Percentiles rank a stretch among this genome's conserved stretches.
Evolutionary conservation across 768 basidiomycete genomes (phyloP).

Genomic region (Trametes meyenii): DNA sequence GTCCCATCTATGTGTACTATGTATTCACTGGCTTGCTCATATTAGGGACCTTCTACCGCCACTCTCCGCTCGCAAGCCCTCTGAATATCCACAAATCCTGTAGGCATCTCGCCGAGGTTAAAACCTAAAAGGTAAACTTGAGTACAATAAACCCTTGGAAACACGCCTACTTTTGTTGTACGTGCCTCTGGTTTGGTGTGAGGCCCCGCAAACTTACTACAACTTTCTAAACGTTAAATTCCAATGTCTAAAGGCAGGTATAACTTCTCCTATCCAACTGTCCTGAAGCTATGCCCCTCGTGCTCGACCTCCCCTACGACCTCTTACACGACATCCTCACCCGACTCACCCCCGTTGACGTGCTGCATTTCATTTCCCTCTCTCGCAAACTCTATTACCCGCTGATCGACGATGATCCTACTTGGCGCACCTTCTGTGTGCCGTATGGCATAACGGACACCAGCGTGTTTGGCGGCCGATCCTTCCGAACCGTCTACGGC

Average conservation of each 20-base stretch:
- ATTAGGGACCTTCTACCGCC: no score
- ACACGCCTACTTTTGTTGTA: no score
- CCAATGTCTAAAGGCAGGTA: background rate
- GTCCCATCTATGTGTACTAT: no score
- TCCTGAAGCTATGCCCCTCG: background rate
- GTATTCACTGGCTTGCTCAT: no score
- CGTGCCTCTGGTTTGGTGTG: no score
- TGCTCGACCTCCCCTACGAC: conserved; percentile 28
- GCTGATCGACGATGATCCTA: conserved; percentile 20
- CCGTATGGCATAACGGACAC: conserved; percentile 23
- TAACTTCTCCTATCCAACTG: background rate
- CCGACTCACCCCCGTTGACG: conserved; percentile 20
- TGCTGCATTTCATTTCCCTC: conserved; percentile 13
- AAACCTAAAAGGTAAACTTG: no score
- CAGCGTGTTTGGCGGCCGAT: conserved; percentile 6
- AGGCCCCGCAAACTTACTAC: no score
- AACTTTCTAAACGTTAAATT: background rate
- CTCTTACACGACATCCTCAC: conserved; percentile 21
- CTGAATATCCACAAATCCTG: no score
- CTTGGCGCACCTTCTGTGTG: conserved; percentile 23
- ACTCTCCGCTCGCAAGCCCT: no score
- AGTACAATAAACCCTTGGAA: no score
- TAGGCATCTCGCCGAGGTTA: no score
- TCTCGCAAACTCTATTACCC: conserved; percentile 18
- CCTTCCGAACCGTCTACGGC: conserved; percentile 26